A percentile compares a stretch with the other conserved stretches of the same genome.
Evolutionary conservation across 1,139 yeast species (phyloP).

Genomic region (Saccharomyces uvarum): DNA sequence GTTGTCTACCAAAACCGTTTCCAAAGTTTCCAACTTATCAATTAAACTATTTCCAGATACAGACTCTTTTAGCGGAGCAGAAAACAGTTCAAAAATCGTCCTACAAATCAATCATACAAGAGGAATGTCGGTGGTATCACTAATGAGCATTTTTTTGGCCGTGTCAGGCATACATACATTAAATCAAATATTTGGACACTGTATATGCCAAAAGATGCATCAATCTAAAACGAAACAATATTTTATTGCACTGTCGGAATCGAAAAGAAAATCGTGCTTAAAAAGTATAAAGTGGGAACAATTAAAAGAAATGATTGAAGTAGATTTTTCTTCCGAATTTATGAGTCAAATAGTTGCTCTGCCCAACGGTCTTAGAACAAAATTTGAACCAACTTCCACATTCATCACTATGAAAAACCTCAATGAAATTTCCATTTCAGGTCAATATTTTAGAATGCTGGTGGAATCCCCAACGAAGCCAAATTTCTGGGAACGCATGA

Average conservation of each 20-base stretch:
- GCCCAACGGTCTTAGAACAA: constrained; percentile 44
- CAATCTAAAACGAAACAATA: constrained; percentile 26
- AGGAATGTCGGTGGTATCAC: constrained; percentile 38
- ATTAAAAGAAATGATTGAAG: constrained; percentile 17
- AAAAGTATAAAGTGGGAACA: constrained; percentile 18
- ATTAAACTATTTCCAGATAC: constrained; percentile 27
- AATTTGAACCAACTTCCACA: constrained; percentile 37
- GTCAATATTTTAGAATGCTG: constrained; percentile 41
- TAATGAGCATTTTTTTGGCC: constrained; percentile 44
- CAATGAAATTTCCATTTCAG: constrained; percentile 16
- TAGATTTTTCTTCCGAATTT: constrained; percentile 23
- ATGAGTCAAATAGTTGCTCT: constrained; percentile 32
- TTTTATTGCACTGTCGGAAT: constrained; percentile 17
- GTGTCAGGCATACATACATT: constrained; percentile 50
- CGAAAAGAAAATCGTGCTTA: constrained; percentile 16
- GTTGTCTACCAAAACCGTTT: constrained; percentile 30
- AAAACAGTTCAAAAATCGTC: constrained; percentile 29
- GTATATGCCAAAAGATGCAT: constrained; percentile 29
- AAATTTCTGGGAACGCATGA: constrained; percentile 45
- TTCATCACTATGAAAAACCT: constrained; percentile 20
- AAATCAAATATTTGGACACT: constrained; percentile 37
- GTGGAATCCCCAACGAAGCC: constrained; percentile 47
- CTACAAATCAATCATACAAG: constrained; percentile 32
- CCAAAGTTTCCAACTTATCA: constrained; percentile 24
- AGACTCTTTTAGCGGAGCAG: constrained; percentile 15